These are phyloP conservation scores for Beta macrorhiza DNA, from an alignment of 179 eudicot genomes.

Conservation along the genomic window DNA sequence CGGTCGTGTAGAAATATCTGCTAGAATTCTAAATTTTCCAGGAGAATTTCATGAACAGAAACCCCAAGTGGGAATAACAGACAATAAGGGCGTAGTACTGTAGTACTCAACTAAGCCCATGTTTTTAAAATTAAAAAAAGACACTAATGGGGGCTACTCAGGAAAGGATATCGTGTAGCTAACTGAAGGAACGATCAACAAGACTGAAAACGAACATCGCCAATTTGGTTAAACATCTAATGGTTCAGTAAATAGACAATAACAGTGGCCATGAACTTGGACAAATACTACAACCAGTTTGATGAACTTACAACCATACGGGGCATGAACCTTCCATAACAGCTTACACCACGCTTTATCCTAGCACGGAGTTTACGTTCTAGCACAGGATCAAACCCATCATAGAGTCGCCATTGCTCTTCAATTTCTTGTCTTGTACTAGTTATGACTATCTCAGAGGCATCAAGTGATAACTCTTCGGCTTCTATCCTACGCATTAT, in stretches of 20 bases:
- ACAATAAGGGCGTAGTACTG: no score
- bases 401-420: conserved; percentile 91
- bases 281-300: neutral
- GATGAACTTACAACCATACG: conserved; percentile 76
- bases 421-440: conserved; percentile 95
- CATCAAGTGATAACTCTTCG: conserved; percentile 84
- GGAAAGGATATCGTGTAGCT: neutral
- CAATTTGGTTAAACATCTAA: conserved; percentile 1
- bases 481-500: conserved; percentile 90
- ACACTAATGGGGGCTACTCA: neutral
- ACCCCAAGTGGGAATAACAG: no score
- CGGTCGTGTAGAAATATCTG: no score
- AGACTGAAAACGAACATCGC: neutral
- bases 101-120: no score
- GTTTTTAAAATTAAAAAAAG: no score
- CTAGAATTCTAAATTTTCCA: no score
- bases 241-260: neutral
- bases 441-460: conserved; percentile 83
- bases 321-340: conserved; percentile 95
- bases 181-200: neutral
- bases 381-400: conserved; percentile 79
- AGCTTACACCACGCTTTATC: conserved; percentile 81
- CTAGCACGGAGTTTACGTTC: conserved; percentile 82
- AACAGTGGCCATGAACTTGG: neutral
- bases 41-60: no score